phyloP scores from a whole-genome alignment of 2,329 filamentous ascomycete genomes.

The Penicillium sp. region DNA sequence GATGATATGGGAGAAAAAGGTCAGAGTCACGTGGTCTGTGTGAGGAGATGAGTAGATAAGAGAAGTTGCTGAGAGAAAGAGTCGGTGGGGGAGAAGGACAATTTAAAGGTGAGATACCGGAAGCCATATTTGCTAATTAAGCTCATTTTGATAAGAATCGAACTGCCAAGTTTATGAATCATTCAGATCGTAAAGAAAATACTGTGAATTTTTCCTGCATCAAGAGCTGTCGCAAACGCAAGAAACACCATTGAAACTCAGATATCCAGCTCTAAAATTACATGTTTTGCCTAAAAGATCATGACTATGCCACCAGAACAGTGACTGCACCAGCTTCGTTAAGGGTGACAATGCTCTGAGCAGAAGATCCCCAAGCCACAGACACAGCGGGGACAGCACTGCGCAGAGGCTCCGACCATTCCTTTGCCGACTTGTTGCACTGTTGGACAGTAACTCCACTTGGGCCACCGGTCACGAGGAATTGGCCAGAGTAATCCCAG shows the following conservation, averaged over 20 bases:
- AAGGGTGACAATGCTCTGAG: constrained; percentile 75
- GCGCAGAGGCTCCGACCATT: constrained; percentile 84
- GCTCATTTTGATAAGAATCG: background rate
- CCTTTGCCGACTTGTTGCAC: constrained; percentile 84
- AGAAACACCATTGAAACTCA: constrained; percentile 29
- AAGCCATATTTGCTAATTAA: background rate
- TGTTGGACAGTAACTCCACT: constrained; percentile 86
- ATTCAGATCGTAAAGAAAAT: background rate
- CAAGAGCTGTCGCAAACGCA: constrained; percentile 27
- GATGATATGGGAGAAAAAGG: background rate
- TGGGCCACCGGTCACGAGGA: constrained; percentile 79
- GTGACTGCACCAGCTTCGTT: constrained; percentile 77
- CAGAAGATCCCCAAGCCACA: constrained; percentile 77
- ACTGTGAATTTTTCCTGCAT: constrained; percentile 22
- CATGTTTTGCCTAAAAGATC: constrained; percentile 37
- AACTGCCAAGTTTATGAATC: background rate
- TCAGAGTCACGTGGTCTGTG: background rate
- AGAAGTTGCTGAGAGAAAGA: background rate
- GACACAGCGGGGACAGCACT: constrained; percentile 75
- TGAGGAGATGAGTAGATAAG: background rate
- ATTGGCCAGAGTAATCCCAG: constrained; percentile 97
- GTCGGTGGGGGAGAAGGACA: too few species aligned
- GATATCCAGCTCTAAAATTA: constrained; percentile 34
- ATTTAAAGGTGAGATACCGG: background rate
- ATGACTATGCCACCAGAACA: constrained; percentile 66